Conservation (phyloP, 208 protist genomes). For the Leishmania arabica region DNA sequence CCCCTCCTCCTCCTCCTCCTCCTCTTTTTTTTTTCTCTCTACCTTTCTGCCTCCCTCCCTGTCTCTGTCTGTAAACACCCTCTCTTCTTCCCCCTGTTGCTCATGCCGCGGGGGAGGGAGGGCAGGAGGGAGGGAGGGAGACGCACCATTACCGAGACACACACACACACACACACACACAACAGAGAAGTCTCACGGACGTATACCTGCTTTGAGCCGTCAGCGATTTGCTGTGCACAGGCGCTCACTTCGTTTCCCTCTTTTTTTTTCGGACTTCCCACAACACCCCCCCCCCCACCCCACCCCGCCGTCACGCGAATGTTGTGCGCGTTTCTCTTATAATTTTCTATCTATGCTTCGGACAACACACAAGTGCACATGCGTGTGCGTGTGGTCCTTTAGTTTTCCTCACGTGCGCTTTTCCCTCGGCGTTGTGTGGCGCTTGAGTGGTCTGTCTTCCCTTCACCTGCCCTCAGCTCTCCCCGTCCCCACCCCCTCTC, state of each 20-base stretch:
- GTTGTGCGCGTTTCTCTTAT: not conserved
- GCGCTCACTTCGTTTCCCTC: not conserved
- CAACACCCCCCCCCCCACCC: not conserved
- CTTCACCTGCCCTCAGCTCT: conserved; percentile 1
- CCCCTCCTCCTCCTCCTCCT: too few relatives aligned
- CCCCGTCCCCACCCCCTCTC: not conserved
- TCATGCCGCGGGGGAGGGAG: not conserved
- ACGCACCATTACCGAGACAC: not conserved
- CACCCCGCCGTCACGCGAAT: not conserved
- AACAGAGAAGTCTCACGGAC: not conserved
- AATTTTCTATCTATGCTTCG: not conserved
- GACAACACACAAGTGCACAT: not conserved
- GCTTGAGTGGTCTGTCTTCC: not conserved
- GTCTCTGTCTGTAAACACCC: not conserved
- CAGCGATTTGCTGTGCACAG: not conserved
- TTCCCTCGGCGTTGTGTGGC: not conserved
- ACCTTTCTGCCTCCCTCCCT: not conserved
- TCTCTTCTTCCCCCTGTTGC: not conserved
- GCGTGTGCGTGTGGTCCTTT: not conserved
- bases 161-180: not conserved
- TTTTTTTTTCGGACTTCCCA: not conserved
- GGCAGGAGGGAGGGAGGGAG: not conserved
- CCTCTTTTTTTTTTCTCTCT: not conserved
- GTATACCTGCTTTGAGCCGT: not conserved
- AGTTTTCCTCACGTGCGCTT: not conserved